Percentiles rank a stretch among this genome's conserved stretches.
phyloP scores from a whole-genome alignment of 1,284 basidiomycete species.

The Kalmanozyma brasiliensis region DNA sequence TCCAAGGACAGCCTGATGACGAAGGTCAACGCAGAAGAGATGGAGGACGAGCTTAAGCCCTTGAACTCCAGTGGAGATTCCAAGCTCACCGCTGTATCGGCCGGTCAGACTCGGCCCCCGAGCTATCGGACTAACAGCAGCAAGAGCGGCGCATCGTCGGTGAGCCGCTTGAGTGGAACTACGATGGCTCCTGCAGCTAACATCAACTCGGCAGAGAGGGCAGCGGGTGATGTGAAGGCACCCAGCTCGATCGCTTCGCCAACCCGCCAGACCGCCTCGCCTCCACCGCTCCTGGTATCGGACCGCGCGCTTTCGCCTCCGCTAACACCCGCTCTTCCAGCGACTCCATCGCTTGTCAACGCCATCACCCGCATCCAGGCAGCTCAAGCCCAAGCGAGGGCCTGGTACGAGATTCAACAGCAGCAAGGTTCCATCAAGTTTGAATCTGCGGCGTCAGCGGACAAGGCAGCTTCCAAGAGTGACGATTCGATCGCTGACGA shows the following conservation, averaged over 20 bases:
- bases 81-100: conserved; percentile 10
- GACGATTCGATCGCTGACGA: background rate
- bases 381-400: conserved; percentile 56
- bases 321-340: conserved; percentile 32
- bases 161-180: conserved; percentile 24
- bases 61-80: conserved; percentile 18
- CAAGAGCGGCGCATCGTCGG: conserved; percentile 14
- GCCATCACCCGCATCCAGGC: conserved; percentile 59
- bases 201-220: conserved; percentile 17
- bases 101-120: conserved; percentile 33
- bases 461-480: no score
- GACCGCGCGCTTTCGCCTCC: conserved; percentile 2
- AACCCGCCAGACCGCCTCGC: conserved; percentile 19
- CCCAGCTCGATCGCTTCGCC: conserved; percentile 27
- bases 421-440: conserved; percentile 9
- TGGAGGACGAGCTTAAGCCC: conserved; percentile 20
- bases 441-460: no score
- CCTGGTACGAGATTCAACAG: conserved; percentile 35
- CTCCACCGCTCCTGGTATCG: conserved; percentile 24
- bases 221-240: no score
- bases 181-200: conserved; percentile 5
- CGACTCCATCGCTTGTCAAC: conserved; percentile 58
- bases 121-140: conserved; percentile 47
- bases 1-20: conserved; percentile 18
- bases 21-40: conserved; percentile 23